phyloP scores from a whole-genome alignment of 305 asterid genomes.

The Galium porrigens region DNA sequence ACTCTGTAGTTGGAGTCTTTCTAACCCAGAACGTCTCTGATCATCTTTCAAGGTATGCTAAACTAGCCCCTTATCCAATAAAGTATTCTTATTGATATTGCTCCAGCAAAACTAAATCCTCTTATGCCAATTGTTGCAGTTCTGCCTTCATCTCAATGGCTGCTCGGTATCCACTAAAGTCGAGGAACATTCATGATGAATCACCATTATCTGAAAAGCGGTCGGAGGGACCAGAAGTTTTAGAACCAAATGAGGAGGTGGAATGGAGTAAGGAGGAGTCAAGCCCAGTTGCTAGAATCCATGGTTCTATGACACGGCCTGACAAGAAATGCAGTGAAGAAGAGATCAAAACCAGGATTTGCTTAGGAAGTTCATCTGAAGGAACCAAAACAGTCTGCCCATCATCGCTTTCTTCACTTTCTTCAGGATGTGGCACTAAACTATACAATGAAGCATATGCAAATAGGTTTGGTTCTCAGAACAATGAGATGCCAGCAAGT shows the following conservation, averaged over 20 bases:
- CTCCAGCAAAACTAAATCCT: background rate
- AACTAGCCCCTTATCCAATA: conserved; percentile 6
- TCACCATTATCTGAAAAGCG: conserved; percentile 29
- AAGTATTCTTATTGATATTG: background rate
- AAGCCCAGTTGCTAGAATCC: conserved; percentile 24
- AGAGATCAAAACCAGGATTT: conserved; percentile 22
- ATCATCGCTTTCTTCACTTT: conserved; percentile 24
- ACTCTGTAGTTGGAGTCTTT: conserved; percentile 89
- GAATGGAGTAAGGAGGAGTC: conserved; percentile 31
- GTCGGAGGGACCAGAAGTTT: conserved; percentile 37
- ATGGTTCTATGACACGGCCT: conserved; percentile 25
- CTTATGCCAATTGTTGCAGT: conserved; percentile 34
- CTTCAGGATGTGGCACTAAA: conserved; percentile 28
- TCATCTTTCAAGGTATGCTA: conserved; percentile 80
- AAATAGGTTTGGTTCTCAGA: conserved; percentile 20
- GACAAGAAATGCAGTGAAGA: conserved; percentile 29
- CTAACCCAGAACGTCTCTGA: conserved; percentile 95
- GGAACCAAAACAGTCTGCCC: conserved; percentile 24
- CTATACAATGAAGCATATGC: conserved; percentile 30
- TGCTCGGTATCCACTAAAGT: conserved; percentile 48
- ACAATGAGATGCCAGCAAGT: conserved; percentile 18
- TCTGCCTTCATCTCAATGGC: conserved; percentile 86
- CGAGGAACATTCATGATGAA: conserved; percentile 17
- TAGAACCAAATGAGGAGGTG: conserved; percentile 32
- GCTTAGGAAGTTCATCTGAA: conserved; percentile 22